Base-by-base conservation (phyloP, 2,329 filamentous ascomycete species). In the Epichloe sylvatica region DNA sequence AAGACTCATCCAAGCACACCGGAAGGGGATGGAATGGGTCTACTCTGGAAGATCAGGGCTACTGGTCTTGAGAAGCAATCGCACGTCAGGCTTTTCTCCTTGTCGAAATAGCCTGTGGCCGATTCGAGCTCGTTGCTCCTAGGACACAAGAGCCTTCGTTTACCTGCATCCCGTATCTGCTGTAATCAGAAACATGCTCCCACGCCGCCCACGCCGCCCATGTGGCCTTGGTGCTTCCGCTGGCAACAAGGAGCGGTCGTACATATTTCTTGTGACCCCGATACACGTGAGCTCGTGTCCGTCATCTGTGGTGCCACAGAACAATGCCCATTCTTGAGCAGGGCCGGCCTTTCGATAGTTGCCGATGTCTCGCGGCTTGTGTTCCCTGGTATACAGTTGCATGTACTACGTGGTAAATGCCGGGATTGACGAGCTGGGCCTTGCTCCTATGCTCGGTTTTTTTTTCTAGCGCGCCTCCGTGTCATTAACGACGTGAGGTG, bases 231-330 rank as follows among this genome's bases (percentile, higher is more conserved):
- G 17, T 40, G 38, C n/a, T 23, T 41, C 19, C 39, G 8, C 19
- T 17, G 19, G n/a, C 39, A 12, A 46, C 35, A 13, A 19, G 13
- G n/a, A 21, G 9, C 23, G 7, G 35, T 39, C 8, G 45, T 30
- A 46, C 45, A 30, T 30, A 9, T 38, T 17, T 38, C 35, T 33
- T 39, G 45, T 46, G 45, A 21, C 36, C 45, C 45, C 38, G 21
- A 46, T 46, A 46, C 45, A 46, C 45, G 36, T 46, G 45, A 38
- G 9, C 45, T 46, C 45, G 45, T 46, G 45, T 46, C 35, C 21
- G 21, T 35, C n/a, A 21, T 37, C 36, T 17, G 23, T 45, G 43
- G 43, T 45, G 33, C 21, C 43, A 45, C 33, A 35, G 34, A 45
- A 37, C 43, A 45, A 45, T 36, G 43, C 43, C 17, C 17, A 13